A percentile compares a stretch with the other conserved stretches of the same genome.
Evolutionary conservation across 345 rosid genomes (phyloP).

Genomic region (Linum usitatissimum): DNA sequence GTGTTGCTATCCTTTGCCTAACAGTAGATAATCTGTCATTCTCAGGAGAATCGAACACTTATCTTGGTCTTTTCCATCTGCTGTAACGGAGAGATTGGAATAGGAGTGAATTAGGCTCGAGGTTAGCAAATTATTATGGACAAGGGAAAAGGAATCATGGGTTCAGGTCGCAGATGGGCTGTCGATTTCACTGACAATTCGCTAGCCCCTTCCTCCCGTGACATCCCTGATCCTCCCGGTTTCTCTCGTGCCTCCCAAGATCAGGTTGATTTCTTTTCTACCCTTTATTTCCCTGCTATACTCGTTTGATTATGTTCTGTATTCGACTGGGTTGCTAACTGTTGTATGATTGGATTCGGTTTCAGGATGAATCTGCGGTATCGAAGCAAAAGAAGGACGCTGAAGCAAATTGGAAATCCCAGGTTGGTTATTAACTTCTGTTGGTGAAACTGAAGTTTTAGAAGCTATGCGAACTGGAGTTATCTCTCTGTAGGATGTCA

Average conservation of each 20-base stretch:
- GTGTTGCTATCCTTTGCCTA: neutral
- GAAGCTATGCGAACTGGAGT: no score
- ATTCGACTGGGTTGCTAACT: neutral
- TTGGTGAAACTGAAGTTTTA: no score
- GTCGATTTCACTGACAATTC: conserved; percentile 91
- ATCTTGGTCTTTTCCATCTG: no score
- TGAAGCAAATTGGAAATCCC: conserved; percentile 92
- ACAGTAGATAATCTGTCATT: neutral
- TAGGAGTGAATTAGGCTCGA: neutral
- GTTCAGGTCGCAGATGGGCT: conserved; percentile 94
- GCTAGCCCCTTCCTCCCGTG: conserved; percentile 67
- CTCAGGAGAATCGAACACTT: neutral
- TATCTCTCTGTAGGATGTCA: no score
- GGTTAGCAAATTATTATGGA: conserved; percentile 38
- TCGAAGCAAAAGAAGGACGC: conserved; percentile 96
- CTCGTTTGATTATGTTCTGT: neutral
- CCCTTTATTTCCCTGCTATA: neutral
- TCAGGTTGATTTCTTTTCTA: conserved; percentile 36
- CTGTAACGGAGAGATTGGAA: no score
- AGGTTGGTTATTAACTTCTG: conserved; percentile 31
- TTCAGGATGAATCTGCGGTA: conserved; percentile 72
- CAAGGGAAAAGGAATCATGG: conserved; percentile 94
- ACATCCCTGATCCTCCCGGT: conserved; percentile 87
- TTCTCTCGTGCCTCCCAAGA: conserved; percentile 78
- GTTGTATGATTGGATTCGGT: neutral